Conservation (phyloP, 2,329 filamentous ascomycete species). For the Fusarium abutilonis region DNA sequence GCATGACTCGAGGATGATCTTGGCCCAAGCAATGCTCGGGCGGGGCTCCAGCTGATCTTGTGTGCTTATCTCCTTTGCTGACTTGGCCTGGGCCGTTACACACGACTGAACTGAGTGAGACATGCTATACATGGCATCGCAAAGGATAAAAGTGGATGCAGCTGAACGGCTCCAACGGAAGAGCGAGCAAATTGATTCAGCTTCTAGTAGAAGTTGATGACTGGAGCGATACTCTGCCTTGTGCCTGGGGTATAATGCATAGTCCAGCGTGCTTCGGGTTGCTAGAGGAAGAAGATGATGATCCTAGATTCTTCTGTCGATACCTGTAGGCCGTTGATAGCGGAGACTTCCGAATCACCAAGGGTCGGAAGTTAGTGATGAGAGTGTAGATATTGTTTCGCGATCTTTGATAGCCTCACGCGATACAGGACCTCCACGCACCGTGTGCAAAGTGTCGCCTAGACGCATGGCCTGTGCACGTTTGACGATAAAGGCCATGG, state of each 20-base stretch:
- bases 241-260: neutral
- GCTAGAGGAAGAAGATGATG: neutral
- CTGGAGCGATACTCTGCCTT: neutral
- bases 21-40: conserved; percentile 4
- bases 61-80: conserved; percentile 21
- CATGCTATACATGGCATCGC: conserved; percentile 19
- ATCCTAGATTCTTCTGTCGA: neutral
- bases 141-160: conserved; percentile 10
- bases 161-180: conserved; percentile 5
- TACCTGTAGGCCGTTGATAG: neutral
- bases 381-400: neutral
- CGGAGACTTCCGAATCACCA: no score
- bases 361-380: neutral
- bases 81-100: conserved; percentile 6
- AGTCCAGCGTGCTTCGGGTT: conserved; percentile 1
- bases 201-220: conserved; percentile 2
- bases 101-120: conserved; percentile 25
- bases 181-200: conserved; percentile 2
- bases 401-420: neutral
- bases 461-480: conserved; percentile 17
- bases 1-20: conserved; percentile 28
- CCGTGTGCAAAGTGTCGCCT: conserved; percentile 12
- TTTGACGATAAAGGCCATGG: conserved; percentile 18
- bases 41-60: conserved; percentile 26
- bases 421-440: conserved; percentile 1